Evolutionary conservation across 768 basidiomycete genomes (phyloP), one percentile per base, ranked within the genome.

Genomic region (Phanerochaete sordida): DNA sequence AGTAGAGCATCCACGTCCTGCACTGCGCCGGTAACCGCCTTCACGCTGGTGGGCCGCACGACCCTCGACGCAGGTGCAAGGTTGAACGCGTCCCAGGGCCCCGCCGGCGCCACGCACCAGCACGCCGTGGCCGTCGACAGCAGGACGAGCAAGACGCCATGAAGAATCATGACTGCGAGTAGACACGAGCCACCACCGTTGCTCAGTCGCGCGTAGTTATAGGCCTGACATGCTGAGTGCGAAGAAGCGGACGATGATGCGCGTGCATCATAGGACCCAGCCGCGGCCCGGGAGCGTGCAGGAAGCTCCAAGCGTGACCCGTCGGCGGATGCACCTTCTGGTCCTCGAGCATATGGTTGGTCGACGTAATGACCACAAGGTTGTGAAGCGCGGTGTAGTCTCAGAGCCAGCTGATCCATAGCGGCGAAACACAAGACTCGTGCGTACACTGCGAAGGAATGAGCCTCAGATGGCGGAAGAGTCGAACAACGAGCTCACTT

Each of bases 11-110:
- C 26, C 3, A 27, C 59, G 39, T 60, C 56, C 46, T 45, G 51
- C 2, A 60, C 37, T 9, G 45, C n/a, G 11, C 59, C 59, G 12
- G 23, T 23, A 11, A 44, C n/a, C 50, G 37, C 51, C 45, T 30
- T 47, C 5, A 61, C 43, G n/a, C 33, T 6, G 15, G 26, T 27
- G 1, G 78, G 77, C 13, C 58, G 61, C 3, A 78, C 73, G 16
- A 58, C 68, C 39, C 71, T 70, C 15, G 68, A 70, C 0, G 65
- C 49, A 3, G 77, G 77, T 1, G 78, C 77, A 44, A 68, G 76
- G 59, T 78, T 79, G 65, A 79, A 80, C 15, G 61, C 62, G 61
- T 80, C 78, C 78, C 78, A 79, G 52, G 77, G 75, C 19, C 78
- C 78, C 31, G 59, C 53, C 1, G 78, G 78, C 11, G 77, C 78